Percentiles rank a stretch among this genome's conserved stretches.
Conservation (phyloP, 371 early-diverging fungal genomes). For the Mucor sp. region DNA sequence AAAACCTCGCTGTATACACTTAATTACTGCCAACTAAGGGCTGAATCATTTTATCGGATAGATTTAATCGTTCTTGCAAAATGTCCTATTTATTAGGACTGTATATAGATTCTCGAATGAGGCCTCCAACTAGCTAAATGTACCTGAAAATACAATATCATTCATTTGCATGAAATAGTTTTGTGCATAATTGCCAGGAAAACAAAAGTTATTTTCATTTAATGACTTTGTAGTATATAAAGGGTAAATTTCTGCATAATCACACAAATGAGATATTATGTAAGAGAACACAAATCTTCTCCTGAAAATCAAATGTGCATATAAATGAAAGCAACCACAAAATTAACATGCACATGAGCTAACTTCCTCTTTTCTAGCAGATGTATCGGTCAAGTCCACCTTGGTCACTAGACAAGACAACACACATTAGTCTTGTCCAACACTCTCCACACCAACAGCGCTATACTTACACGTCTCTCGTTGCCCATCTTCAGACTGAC, state of each 20-base stretch:
- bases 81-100: too few species aligned
- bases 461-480: slow-evolving; percentile 41
- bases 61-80: too few species aligned
- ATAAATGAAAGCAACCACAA: neutral
- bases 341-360: slow-evolving; percentile 49
- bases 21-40: too few species aligned
- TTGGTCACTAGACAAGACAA: slow-evolving; percentile 36
- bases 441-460: neutral
- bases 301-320: neutral
- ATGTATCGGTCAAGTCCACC: slow-evolving; percentile 46
- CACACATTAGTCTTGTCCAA: neutral
- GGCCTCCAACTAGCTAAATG: too few species aligned
- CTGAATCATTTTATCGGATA: too few species aligned
- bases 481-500: slow-evolving; percentile 45
- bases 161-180: too few species aligned
- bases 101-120: too few species aligned
- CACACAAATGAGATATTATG: neutral
- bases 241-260: neutral
- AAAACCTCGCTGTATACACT: too few species aligned
- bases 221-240: neutral
- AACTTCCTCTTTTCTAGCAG: slow-evolving; percentile 35
- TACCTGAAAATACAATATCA: too few species aligned
- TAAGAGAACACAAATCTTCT: neutral
- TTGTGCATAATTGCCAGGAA: too few species aligned
- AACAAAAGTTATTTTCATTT: too few species aligned